Conservation (phyloP, 2,329 filamentous ascomycete species). For the Aspergillus udagawae region DNA sequence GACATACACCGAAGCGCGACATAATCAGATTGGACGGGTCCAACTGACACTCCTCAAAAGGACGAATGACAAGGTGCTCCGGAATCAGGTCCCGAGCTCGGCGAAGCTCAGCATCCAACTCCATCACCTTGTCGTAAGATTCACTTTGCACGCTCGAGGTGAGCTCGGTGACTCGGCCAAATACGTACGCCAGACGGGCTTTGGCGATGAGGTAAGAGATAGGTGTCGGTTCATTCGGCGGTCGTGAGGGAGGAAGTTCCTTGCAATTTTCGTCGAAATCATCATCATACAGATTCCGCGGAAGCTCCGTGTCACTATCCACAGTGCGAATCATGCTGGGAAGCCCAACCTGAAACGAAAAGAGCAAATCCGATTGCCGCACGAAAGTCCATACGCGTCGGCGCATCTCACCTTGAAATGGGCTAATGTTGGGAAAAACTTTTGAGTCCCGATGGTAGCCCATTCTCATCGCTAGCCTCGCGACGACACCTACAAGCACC, state of each 20-base stretch:
- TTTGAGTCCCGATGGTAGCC: slow-evolving; percentile 61
- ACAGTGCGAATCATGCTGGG: slow-evolving; percentile 62
- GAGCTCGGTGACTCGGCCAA: slow-evolving; percentile 44
- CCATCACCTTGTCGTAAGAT: slow-evolving; percentile 60
- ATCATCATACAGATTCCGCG: slow-evolving; percentile 61
- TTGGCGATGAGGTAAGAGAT: slow-evolving; percentile 49
- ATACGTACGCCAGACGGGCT: slow-evolving; percentile 38
- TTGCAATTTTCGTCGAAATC: slow-evolving; percentile 58
- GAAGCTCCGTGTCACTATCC: slow-evolving; percentile 60
- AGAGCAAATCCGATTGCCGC: slow-evolving; percentile 59
- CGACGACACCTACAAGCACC: slow-evolving; percentile 57
- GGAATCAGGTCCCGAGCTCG: slow-evolving; percentile 64
- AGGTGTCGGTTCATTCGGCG: slow-evolving; percentile 56
- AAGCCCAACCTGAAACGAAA: slow-evolving; percentile 64
- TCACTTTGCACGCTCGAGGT: slow-evolving; percentile 39
- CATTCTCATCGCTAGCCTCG: slow-evolving; percentile 62
- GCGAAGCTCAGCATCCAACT: slow-evolving; percentile 55
- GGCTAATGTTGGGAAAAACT: slow-evolving; percentile 55
- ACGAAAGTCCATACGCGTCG: slow-evolving; percentile 48
- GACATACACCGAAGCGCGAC: slow-evolving; percentile 65
- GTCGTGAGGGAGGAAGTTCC: slow-evolving; percentile 54
- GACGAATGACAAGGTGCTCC: slow-evolving; percentile 71
- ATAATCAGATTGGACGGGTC: slow-evolving; percentile 69
- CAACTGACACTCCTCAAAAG: slow-evolving; percentile 67
- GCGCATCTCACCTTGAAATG: slow-evolving; percentile 59